phyloP scores from a whole-genome alignment of 768 basidiomycete species.

The Mycena sanguinolenta region DNA sequence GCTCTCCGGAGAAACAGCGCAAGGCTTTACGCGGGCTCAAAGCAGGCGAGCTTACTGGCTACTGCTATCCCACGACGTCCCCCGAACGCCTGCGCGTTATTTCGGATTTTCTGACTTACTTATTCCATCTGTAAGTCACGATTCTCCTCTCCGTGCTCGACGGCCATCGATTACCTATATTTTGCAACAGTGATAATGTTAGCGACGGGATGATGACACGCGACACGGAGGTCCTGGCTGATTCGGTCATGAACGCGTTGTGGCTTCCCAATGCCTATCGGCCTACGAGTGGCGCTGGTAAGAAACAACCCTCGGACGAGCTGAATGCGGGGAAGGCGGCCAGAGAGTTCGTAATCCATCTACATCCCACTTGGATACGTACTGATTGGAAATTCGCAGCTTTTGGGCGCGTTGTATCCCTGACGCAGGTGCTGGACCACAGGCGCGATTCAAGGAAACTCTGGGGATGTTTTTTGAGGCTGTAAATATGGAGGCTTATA shows the following conservation, averaged over 20 bases:
- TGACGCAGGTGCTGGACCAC: constrained; percentile 68
- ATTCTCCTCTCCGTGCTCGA: constrained; percentile 28
- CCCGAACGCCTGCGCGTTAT: constrained; percentile 71
- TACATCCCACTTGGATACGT: constrained; percentile 16
- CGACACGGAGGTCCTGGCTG: constrained; percentile 68
- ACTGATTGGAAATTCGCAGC: constrained; percentile 51
- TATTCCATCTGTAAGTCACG: constrained; percentile 63
- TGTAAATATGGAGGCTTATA: constrained; percentile 71
- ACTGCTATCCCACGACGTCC: constrained; percentile 71
- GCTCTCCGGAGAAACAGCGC: constrained; percentile 58
- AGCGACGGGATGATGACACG: constrained; percentile 83
- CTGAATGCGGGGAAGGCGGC: constrained; percentile 74
- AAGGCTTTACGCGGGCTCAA: constrained; percentile 69
- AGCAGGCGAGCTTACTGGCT: constrained; percentile 75
- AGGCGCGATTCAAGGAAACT: constrained; percentile 79
- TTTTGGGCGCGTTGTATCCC: constrained; percentile 76
- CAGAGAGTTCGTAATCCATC: constrained; percentile 66
- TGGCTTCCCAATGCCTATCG: constrained; percentile 67
- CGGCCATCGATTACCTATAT: constrained; percentile 31
- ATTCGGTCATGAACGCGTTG: constrained; percentile 80
- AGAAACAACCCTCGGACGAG: constrained; percentile 56
- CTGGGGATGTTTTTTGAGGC: constrained; percentile 78
- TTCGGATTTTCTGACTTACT: constrained; percentile 76
- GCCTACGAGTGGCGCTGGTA: constrained; percentile 57
- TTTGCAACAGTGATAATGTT: constrained; percentile 69